Evolutionary conservation across 1,284 basidiomycete species (phyloP), one percentile per base, ranked within the genome.

Genomic region (Fomitopsis betulina): DNA sequence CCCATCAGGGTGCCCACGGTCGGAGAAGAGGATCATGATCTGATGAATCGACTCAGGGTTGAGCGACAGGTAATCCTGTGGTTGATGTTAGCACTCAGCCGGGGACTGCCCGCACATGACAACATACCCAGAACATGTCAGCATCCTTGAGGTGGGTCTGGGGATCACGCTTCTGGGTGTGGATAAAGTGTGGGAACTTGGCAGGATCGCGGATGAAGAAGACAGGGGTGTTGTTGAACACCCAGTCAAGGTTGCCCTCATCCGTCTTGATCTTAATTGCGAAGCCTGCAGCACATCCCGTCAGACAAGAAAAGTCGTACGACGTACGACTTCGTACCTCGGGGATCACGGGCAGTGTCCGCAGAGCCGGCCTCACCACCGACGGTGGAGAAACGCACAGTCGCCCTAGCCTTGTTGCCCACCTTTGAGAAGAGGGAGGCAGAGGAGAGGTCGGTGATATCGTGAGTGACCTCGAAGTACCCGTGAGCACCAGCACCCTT

Each of bases 31-130:
- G 64, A 91, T 91, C 86, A 94, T 85, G 69, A 96, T 82, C 73
- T 96, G 94, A 72, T 96, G 94, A 60, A 93, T 85, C 1, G 89
- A 89, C 78, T 96, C 94, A 19, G 93, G 92, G 79, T 96, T 96
- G 75, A 90, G 89, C n/a, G 82, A 81, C 49, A 94, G 82, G 71
- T 96, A 98, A 73, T 96, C 94, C 91, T 93, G 63, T 23, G 54
- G 0, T 1, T 42, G 9, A 35, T 4, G 19, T 17, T 25, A 10
- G 35, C 47, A 37, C 38, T 55, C 19, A 27, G 27, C 8, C 13
- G 13, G 5, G 17, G 7, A 25, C 19, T 25, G n/a, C 17, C 1
- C 15, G 7, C n/a, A 25, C 19, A 27, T 5, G n/a, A 15, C 8
- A 8, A 63, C 78, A 43, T 71, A 87, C 86, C 89, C 89, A 91